Conservation (phyloP, 768 basidiomycete genomes). For the Steccherinum ochraceum region DNA sequence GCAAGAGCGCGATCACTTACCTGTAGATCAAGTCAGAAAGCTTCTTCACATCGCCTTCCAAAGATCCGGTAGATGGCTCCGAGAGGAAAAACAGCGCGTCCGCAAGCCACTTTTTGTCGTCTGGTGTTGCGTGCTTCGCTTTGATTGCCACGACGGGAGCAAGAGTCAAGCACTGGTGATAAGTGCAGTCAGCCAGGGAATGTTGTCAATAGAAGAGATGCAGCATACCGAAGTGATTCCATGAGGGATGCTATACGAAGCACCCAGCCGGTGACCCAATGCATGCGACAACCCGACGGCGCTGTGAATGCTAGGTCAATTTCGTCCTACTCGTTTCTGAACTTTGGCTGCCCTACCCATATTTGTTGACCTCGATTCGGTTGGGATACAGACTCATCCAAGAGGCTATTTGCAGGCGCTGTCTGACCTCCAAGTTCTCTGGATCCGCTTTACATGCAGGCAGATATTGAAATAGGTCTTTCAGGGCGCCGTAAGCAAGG, state of each 20-base stretch:
- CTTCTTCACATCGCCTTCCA: slow-evolving; percentile 53
- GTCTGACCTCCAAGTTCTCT: slow-evolving; percentile 48
- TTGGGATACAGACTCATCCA: slow-evolving; percentile 80
- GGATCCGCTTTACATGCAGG: slow-evolving; percentile 59
- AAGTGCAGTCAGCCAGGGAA: not conserved
- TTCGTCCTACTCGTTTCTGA: not conserved
- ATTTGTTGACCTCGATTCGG: slow-evolving; percentile 46
- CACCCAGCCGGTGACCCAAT: slow-evolving; percentile 69
- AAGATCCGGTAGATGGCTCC: slow-evolving; percentile 53
- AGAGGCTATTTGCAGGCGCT: slow-evolving; percentile 64
- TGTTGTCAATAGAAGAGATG: not conserved
- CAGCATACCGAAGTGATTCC: slow-evolving; percentile 72
- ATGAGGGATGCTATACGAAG: slow-evolving; percentile 70
- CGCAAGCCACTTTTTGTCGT: slow-evolving; percentile 58
- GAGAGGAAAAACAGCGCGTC: slow-evolving; percentile 50
- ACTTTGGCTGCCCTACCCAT: slow-evolving; percentile 31
- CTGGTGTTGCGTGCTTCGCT: slow-evolving; percentile 46
- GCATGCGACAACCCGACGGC: slow-evolving; percentile 71
- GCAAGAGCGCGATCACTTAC: too few species aligned
- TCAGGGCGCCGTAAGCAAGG: slow-evolving; percentile 59
- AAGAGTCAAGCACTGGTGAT: slow-evolving; percentile 60
- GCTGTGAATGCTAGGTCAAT: slow-evolving; percentile 30
- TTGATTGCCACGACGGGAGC: slow-evolving; percentile 56
- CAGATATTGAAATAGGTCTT: slow-evolving; percentile 70
- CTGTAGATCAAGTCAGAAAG: slow-evolving; percentile 48